Conservation (phyloP, 2,329 filamentous ascomycete genomes). For the Fusarium pseudograminearum region DNA sequence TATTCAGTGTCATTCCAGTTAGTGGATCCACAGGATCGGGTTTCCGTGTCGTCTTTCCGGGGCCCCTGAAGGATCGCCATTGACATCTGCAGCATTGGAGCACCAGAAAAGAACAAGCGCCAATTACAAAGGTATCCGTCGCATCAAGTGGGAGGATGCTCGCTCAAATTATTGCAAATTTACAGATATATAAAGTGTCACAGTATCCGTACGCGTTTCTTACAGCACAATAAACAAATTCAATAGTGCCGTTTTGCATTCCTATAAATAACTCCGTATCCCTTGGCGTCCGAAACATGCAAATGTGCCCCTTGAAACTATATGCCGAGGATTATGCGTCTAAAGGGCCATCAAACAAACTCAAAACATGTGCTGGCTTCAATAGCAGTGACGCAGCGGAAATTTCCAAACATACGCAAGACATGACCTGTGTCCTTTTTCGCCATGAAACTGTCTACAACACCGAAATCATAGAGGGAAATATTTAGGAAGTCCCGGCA, state of each 20-base stretch:
- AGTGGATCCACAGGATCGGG: neutral
- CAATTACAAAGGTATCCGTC: slow-evolving; percentile 1
- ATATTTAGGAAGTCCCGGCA: slow-evolving; percentile 22
- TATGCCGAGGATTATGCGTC: slow-evolving; percentile 48
- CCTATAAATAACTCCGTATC: slow-evolving; percentile 7
- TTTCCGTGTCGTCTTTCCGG: slow-evolving; percentile 6
- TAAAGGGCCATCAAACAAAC: slow-evolving; percentile 29
- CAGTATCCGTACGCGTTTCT: neutral
- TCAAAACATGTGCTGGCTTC: slow-evolving; percentile 40
- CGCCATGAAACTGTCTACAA: slow-evolving; percentile 42
- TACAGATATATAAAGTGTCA: neutral
- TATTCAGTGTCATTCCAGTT: neutral
- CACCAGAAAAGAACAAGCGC: slow-evolving; percentile 39
- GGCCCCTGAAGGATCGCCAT: slow-evolving; percentile 39
- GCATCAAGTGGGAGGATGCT: slow-evolving; percentile 2
- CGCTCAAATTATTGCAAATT: neutral
- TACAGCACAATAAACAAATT: neutral
- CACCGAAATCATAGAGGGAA: slow-evolving; percentile 36
- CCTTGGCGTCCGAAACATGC: slow-evolving; percentile 12
- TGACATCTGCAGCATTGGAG: slow-evolving; percentile 36
- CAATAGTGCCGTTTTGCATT: neutral
- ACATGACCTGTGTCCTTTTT: slow-evolving; percentile 42
- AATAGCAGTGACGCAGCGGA: slow-evolving; percentile 44
- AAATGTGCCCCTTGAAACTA: slow-evolving; percentile 31
- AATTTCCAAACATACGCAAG: slow-evolving; percentile 9